These are phyloP conservation scores for Hibiscus syriacus DNA, from an alignment of 345 rosid genomes.

Conservation along the genomic window DNA sequence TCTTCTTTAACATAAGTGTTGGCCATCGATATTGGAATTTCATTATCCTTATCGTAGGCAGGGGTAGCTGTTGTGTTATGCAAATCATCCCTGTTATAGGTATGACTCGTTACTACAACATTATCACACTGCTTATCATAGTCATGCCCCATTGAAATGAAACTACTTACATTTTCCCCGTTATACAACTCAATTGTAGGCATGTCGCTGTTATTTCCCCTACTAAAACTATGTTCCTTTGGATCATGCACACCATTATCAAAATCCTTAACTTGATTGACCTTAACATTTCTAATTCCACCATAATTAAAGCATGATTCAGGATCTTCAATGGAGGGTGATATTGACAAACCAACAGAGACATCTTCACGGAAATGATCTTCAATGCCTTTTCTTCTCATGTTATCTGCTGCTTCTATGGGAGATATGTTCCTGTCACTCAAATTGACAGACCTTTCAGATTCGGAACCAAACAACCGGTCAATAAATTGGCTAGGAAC, in stretches of 20 bases:
- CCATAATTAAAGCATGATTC: constrained; percentile 44
- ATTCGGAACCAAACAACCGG: constrained; percentile 56
- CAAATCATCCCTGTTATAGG: constrained; percentile 27
- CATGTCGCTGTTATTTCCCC: constrained; percentile 26
- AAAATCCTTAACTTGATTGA: constrained; percentile 51
- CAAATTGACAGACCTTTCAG: constrained; percentile 31
- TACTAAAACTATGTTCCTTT: constrained; percentile 30
- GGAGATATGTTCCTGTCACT: too few relatives aligned
- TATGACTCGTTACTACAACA: constrained; percentile 39
- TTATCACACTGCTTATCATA: constrained; percentile 33
- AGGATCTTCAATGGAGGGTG: constrained; percentile 48
- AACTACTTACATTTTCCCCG: constrained; percentile 37
- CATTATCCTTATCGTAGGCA: constrained; percentile 29
- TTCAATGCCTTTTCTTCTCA: constrained; percentile 23
- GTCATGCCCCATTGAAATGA: constrained; percentile 28
- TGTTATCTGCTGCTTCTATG: not conserved
- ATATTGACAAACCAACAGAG: constrained; percentile 52
- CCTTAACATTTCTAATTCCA: constrained; percentile 53
- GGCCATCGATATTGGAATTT: constrained; percentile 18
- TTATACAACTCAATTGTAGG: constrained; percentile 32
- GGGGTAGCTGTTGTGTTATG: constrained; percentile 22
- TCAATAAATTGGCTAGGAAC: constrained; percentile 46
- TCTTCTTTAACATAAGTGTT: constrained; percentile 41
- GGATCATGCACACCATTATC: constrained; percentile 29
- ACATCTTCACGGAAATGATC: constrained; percentile 36